These are phyloP conservation scores for Linanthus parryae DNA, from an alignment of 148 eudicot species.

Conservation along the genomic window DNA sequence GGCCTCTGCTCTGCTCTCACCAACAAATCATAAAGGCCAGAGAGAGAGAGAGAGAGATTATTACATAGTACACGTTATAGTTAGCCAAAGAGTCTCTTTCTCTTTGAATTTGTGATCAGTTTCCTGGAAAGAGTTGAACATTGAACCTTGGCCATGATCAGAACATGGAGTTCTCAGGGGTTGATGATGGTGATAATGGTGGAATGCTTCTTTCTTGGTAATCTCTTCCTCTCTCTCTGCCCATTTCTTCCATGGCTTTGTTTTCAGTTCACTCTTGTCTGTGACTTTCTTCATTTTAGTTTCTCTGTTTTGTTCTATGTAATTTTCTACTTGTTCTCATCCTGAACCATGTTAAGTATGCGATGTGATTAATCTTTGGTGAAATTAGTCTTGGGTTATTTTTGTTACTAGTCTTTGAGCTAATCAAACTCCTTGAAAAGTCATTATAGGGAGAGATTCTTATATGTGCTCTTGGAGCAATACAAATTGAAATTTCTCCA, in stretches of 20 bases:
- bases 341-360: too few species aligned
- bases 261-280: not conserved
- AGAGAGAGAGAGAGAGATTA: not conserved
- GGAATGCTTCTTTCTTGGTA: slow-evolving; percentile 9
- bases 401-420: too few species aligned
- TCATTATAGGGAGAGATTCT: too few species aligned
- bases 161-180: slow-evolving; percentile 8
- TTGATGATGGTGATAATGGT: slow-evolving; percentile 15
- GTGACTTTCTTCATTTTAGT: not conserved
- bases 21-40: not conserved
- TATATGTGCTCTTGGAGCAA: too few species aligned
- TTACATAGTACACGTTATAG: not conserved
- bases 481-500: too few species aligned
- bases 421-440: too few species aligned
- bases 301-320: not conserved
- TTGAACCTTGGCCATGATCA: slow-evolving; percentile 9
- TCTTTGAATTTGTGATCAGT: not conserved
- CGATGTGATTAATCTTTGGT: too few species aligned
- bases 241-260: not conserved
- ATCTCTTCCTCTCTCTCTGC: not conserved
- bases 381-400: too few species aligned
- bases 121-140: not conserved
- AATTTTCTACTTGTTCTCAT: too few species aligned
- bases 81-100: too few species aligned
- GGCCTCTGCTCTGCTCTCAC: not conserved